These are phyloP conservation scores for Pseudevernia furfuracea DNA, from an alignment of 495 filamentous ascomycete genomes.

Conservation along the genomic window DNA sequence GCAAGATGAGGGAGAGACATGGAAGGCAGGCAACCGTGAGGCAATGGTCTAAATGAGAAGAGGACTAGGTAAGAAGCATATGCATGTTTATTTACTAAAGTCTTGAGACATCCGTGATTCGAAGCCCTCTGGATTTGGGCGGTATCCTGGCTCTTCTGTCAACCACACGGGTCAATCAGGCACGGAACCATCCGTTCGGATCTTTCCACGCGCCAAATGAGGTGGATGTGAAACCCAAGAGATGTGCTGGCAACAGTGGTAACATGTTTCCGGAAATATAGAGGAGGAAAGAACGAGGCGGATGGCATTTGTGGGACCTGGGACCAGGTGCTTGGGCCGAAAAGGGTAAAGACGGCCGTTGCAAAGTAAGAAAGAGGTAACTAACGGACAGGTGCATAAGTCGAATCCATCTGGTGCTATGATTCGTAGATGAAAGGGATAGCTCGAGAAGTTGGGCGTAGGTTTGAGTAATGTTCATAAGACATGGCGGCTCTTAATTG, in stretches of 20 bases:
- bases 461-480: too few species aligned
- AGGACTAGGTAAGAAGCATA: neutral
- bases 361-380: neutral
- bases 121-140: neutral
- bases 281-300: neutral
- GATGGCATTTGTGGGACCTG: neutral
- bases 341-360: neutral
- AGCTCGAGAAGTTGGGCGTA: too few species aligned
- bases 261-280: neutral
- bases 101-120: neutral
- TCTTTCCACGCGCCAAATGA: neutral
- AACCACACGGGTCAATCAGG: neutral
- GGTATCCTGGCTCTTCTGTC: neutral
- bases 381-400: neutral
- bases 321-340: too few species aligned
- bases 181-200: neutral
- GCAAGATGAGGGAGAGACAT: constrained; percentile 6
- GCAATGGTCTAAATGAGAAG: neutral
- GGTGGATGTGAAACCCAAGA: neutral
- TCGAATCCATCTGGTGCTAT: neutral
- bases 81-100: constrained; percentile 1
- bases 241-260: neutral
- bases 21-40: constrained; percentile 4
- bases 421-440: neutral
- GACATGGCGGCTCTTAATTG: too few species aligned